Conservation (phyloP, 768 basidiomycete genomes). For the Tubosaeta brunneosetosa region DNA sequence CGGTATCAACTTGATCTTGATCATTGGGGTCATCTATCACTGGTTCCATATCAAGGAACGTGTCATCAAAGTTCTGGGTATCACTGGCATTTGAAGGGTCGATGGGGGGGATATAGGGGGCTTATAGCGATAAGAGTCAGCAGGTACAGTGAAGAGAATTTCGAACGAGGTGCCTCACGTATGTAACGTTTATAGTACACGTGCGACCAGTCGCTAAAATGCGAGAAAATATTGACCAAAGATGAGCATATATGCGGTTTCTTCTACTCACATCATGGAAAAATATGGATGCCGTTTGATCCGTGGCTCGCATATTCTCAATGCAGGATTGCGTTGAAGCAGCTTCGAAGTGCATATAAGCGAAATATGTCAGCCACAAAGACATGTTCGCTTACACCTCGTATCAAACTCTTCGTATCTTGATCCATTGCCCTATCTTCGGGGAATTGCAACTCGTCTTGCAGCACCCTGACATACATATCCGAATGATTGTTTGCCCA, state of each 20-base stretch:
- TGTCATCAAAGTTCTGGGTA: conserved; percentile 96
- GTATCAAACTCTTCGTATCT: conserved; percentile 91
- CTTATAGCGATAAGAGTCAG: conserved; percentile 36
- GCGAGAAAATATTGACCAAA: conserved; percentile 13
- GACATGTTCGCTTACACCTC: conserved; percentile 61
- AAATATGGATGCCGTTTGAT: conserved; percentile 96
- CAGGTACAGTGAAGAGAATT: conserved; percentile 1
- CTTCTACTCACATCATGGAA: conserved; percentile 72
- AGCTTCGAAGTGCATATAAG: conserved; percentile 46
- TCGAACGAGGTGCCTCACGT: conserved; percentile 47
- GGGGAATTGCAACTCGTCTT: conserved; percentile 86
- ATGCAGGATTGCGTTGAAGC: conserved; percentile 86
- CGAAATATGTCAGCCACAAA: background rate
- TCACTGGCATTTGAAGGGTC: conserved; percentile 90
- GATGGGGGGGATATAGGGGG: conserved; percentile 90
- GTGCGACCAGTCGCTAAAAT: conserved; percentile 81
- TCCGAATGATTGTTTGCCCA: conserved; percentile 91
- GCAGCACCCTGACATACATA: conserved; percentile 91
- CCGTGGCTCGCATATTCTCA: conserved; percentile 88
- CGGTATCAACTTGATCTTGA: conserved; percentile 58
- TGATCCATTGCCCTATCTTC: conserved; percentile 91
- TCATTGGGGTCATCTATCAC: conserved; percentile 77
- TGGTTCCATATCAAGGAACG: conserved; percentile 94
- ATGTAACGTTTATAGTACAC: conserved; percentile 94
- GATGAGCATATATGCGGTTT: conserved; percentile 1